phyloP scores from a whole-genome alignment of 768 basidiomycete genomes.

The Boletus sp. region DNA sequence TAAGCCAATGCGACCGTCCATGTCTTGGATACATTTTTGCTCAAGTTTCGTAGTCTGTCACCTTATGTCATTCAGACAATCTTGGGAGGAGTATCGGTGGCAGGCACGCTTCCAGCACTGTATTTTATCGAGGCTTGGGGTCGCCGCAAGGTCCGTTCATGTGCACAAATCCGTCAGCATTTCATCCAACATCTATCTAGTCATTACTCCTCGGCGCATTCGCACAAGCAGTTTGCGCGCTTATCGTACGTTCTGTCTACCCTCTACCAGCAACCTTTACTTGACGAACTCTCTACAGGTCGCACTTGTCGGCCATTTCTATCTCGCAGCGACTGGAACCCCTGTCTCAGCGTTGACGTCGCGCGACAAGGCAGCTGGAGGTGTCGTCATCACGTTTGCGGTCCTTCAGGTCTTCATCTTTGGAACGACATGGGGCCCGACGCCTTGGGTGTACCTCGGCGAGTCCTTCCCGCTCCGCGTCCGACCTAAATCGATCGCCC shows the following conservation, averaged over 20 bases:
- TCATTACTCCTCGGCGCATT: constrained; percentile 66
- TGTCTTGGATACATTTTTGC: not conserved
- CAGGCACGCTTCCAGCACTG: constrained; percentile 69
- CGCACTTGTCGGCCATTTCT: constrained; percentile 69
- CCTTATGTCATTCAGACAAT: constrained; percentile 77
- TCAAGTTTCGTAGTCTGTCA: constrained; percentile 40
- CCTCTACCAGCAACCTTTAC: not conserved
- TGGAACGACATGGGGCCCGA: constrained; percentile 76
- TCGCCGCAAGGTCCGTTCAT: constrained; percentile 52
- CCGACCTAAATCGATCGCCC: constrained; percentile 72
- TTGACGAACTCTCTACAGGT: constrained; percentile 40
- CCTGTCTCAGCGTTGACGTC: constrained; percentile 46
- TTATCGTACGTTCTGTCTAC: constrained; percentile 46
- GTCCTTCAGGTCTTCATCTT: constrained; percentile 74
- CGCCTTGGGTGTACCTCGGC: constrained; percentile 74
- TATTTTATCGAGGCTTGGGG: constrained; percentile 71
- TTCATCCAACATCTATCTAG: constrained; percentile 27
- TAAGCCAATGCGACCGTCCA: constrained; percentile 26
- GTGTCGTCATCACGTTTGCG: constrained; percentile 70
- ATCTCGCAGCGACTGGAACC: constrained; percentile 54
- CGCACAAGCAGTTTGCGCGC: constrained; percentile 56
- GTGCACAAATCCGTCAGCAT: not conserved
- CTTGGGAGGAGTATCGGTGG: constrained; percentile 72
- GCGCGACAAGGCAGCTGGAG: constrained; percentile 59
- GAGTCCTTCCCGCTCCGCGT: constrained; percentile 83